These are phyloP conservation scores for Aspergillus indologenus DNA, from an alignment of 495 filamentous ascomycete species.

Conservation along the genomic window DNA sequence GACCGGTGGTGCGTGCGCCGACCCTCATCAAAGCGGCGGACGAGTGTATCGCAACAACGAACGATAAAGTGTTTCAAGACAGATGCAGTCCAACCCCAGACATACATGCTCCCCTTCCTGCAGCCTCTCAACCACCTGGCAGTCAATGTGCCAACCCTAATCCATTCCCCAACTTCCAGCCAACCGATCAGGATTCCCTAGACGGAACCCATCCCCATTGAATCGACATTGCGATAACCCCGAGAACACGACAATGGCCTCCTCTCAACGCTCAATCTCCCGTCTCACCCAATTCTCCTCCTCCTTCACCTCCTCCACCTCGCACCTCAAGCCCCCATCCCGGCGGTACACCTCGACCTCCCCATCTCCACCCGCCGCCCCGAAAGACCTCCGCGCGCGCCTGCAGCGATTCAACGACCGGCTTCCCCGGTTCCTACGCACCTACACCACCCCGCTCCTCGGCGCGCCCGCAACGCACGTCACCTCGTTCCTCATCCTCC, in stretches of 20 bases:
- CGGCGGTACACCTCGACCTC: constrained; percentile 27
- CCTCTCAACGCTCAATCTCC: constrained; percentile 14
- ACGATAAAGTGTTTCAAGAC: background rate
- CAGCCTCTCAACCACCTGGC: background rate
- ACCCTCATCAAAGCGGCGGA: no score
- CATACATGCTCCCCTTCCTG: background rate
- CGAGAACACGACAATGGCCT: constrained; percentile 4
- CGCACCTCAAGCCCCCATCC: constrained; percentile 4
- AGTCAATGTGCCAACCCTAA: background rate
- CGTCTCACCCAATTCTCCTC: constrained; percentile 19
- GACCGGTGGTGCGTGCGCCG: no score
- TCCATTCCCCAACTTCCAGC: background rate
- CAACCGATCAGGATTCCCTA: background rate
- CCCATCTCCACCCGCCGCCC: constrained; percentile 22
- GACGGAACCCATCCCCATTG: no score
- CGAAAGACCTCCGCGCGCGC: constrained; percentile 41
- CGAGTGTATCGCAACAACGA: background rate
- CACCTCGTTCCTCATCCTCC: constrained; percentile 80
- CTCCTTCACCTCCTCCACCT: constrained; percentile 7
- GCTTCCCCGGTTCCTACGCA: constrained; percentile 58
- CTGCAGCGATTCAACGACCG: constrained; percentile 58
- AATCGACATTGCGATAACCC: no score
- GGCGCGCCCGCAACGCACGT: constrained; percentile 78
- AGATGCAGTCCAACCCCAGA: background rate
- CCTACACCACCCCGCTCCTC: constrained; percentile 64